Percentiles rank a stretch among this genome's conserved stretches.
Conservation (phyloP, 495 filamentous ascomycete species). For the Hypoxylon crocopeplum region DNA sequence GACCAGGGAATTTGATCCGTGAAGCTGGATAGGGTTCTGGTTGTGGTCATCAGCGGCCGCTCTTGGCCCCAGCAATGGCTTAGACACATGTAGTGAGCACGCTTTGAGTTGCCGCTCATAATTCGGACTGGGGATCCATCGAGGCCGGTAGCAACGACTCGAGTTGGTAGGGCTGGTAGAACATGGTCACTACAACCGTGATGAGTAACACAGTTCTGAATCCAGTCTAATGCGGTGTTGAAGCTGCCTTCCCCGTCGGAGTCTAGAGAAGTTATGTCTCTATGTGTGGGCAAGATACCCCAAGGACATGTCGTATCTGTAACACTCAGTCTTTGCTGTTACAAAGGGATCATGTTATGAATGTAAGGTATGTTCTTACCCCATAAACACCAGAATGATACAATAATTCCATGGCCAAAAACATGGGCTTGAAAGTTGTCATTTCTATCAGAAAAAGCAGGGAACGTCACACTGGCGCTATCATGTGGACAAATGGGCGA, state of each 20-base stretch:
- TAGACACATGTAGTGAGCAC: constrained; percentile 18
- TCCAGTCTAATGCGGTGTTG: constrained; percentile 11
- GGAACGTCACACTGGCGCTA: not conserved
- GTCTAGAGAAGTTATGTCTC: constrained; percentile 1
- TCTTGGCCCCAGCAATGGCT: constrained; percentile 27
- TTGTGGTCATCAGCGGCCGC: constrained; percentile 1
- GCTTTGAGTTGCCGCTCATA: constrained; percentile 1
- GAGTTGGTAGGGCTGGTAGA: not conserved
- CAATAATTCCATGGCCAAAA: not conserved
- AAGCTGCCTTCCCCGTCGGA: constrained; percentile 5
- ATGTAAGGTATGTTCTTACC: not conserved
- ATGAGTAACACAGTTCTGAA: constrained; percentile 4
- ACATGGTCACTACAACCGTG: constrained; percentile 4
- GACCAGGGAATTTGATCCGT: constrained; percentile 8
- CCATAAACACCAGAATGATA: constrained; percentile 2
- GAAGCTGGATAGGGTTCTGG: not conserved
- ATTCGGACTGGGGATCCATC: not conserved
- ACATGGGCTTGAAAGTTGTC: not conserved
- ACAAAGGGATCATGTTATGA: not conserved
- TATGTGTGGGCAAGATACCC: constrained; percentile 4
- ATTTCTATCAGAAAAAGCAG: not conserved
- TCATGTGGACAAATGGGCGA: not conserved
- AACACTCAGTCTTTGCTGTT: not conserved
- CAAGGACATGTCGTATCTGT: not conserved
- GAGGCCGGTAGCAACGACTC: not conserved